phyloP scores from a whole-genome alignment of 2,329 filamentous ascomycete species.

The Pezicula carpinea region DNA sequence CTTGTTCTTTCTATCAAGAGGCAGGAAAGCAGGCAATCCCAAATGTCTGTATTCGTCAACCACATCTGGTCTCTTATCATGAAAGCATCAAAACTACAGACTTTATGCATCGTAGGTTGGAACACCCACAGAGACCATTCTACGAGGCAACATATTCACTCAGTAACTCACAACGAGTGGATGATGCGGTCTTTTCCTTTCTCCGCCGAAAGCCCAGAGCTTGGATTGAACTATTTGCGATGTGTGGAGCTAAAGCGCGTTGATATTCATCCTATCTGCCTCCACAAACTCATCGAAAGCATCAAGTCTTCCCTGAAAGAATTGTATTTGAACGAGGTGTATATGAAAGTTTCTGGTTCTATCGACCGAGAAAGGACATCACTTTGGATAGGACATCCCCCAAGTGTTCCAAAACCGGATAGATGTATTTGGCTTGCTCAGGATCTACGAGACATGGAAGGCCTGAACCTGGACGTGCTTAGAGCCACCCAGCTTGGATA shows the following conservation, averaged over 20 bases:
- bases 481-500: constrained; percentile 28
- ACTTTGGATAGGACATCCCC: constrained; percentile 26
- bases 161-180: constrained; percentile 18
- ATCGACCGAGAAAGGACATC: constrained; percentile 11
- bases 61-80: constrained; percentile 47
- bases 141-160: constrained; percentile 14
- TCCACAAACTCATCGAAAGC: constrained; percentile 23
- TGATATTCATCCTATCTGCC: constrained; percentile 21
- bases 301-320: constrained; percentile 24
- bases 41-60: constrained; percentile 36
- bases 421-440: constrained; percentile 24
- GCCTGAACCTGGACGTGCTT: constrained; percentile 23
- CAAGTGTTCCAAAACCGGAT: constrained; percentile 9
- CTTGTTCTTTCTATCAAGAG: constrained; percentile 43
- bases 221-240: constrained; percentile 15
- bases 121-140: constrained; percentile 20
- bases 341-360: constrained; percentile 24
- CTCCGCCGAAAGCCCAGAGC: constrained; percentile 1
- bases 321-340: constrained; percentile 28
- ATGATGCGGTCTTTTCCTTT: constrained; percentile 27
- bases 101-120: constrained; percentile 43
- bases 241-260: constrained; percentile 28
- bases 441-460: constrained; percentile 19
- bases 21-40: constrained; percentile 33
- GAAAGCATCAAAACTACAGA: constrained; percentile 39